phyloP scores from a whole-genome alignment of 177 flowering plant genomes.

The Tripterygium wilfordii region DNA sequence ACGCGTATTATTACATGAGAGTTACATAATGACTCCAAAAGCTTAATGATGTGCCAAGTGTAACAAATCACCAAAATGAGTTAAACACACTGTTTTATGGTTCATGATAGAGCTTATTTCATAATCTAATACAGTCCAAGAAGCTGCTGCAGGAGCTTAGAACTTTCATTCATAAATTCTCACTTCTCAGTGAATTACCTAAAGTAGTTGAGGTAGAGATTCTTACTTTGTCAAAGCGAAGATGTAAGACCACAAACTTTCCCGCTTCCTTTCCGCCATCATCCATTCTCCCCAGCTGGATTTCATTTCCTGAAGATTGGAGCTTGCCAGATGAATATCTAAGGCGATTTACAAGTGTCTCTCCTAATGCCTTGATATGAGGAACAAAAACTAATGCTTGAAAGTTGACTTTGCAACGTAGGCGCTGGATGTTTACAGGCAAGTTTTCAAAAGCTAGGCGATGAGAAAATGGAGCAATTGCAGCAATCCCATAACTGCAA shows the following conservation, averaged over 20 bases:
- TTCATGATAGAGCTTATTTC: no score
- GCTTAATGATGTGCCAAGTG: no score
- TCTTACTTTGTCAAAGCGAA: constrained; percentile 95
- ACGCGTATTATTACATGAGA: no score
- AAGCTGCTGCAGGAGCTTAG: no score
- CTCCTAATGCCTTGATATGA: constrained; percentile 67
- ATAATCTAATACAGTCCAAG: no score
- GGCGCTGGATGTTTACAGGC: constrained; percentile 69
- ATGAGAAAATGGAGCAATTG: constrained; percentile 95
- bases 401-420: constrained; percentile 93
- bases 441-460: constrained; percentile 85
- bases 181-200: no score
- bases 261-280: constrained; percentile 25
- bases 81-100: no score
- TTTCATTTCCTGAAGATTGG: constrained; percentile 17
- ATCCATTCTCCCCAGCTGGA: constrained; percentile 23
- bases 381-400: constrained; percentile 80
- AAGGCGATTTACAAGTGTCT: constrained; percentile 67
- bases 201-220: neutral
- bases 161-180: no score
- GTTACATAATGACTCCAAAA: no score
- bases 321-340: constrained; percentile 31
- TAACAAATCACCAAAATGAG: no score
- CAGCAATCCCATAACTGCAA: constrained; percentile 88
- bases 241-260: constrained; percentile 87